Conservation (phyloP, 1,139 yeast genomes). For the Arxiozyma bovina region DNA sequence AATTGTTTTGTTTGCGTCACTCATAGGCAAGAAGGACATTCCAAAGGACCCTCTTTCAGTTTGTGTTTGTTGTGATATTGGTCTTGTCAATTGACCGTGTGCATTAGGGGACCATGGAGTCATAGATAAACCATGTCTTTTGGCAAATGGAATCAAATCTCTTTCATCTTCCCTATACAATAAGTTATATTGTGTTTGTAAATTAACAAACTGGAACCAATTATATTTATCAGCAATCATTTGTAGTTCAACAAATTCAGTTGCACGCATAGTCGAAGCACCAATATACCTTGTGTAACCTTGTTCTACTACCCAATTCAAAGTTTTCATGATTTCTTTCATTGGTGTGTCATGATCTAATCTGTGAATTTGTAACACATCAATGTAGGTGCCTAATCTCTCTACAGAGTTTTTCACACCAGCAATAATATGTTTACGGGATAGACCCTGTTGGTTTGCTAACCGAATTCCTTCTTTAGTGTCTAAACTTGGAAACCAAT, state of each 20-base stretch:
- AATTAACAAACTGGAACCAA: conserved; percentile 42
- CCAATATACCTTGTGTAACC: conserved; percentile 42
- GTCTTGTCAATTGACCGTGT: conserved; percentile 38
- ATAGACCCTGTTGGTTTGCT: conserved; percentile 34
- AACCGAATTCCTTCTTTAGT: conserved; percentile 10
- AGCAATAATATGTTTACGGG: conserved; percentile 43
- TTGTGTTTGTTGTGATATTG: conserved; percentile 28
- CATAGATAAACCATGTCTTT: conserved; percentile 34
- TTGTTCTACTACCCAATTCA: conserved; percentile 39
- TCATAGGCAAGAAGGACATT: background rate
- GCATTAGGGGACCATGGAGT: conserved; percentile 49
- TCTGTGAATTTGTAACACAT: conserved; percentile 40
- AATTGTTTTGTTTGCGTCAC: conserved; percentile 34
- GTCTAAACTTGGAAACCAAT: too few species aligned
- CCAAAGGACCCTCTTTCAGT: background rate
- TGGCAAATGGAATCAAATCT: conserved; percentile 40
- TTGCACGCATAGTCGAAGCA: conserved; percentile 42
- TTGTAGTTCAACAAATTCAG: conserved; percentile 40
- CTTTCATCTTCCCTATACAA: conserved; percentile 45
- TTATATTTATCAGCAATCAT: conserved; percentile 37
- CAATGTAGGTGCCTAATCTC: conserved; percentile 37
- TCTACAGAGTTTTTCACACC: conserved; percentile 36
- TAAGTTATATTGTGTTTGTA: conserved; percentile 46
- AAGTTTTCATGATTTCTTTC: conserved; percentile 41
- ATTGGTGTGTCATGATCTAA: conserved; percentile 36